Evolutionary conservation across 1,284 basidiomycete species (phyloP).

Genomic region (Tylopilus orsonianus): DNA sequence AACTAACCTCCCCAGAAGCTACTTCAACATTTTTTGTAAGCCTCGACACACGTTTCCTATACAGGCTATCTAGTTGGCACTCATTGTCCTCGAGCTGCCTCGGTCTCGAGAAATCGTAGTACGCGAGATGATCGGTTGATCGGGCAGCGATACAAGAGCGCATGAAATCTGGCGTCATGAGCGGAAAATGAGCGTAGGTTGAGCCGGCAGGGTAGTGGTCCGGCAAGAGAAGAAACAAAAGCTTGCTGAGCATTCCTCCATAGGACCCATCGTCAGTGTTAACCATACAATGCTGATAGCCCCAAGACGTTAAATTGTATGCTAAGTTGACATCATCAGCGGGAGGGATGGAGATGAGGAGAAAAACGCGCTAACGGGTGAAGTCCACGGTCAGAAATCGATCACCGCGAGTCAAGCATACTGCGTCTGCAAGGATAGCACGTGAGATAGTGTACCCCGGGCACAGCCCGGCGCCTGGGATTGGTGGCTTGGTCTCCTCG

Average conservation of each 20-base stretch:
- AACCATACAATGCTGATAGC: slow-evolving; percentile 67
- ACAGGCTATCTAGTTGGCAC: slow-evolving; percentile 6
- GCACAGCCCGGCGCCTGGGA: slow-evolving; percentile 78
- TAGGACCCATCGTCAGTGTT: slow-evolving; percentile 66
- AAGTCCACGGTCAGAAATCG: slow-evolving; percentile 79
- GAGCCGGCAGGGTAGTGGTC: slow-evolving; percentile 61
- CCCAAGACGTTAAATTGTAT: slow-evolving; percentile 74
- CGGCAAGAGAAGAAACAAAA: slow-evolving; percentile 72
- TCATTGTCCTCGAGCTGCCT: neutral
- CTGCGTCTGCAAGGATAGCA: slow-evolving; percentile 82
- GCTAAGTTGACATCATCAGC: slow-evolving; percentile 45
- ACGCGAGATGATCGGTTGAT: slow-evolving; percentile 9
- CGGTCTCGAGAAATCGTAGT: slow-evolving; percentile 28
- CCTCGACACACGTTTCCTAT: slow-evolving; percentile 20
- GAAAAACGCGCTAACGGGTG: slow-evolving; percentile 48
- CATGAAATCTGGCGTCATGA: slow-evolving; percentile 50
- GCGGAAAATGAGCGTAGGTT: slow-evolving; percentile 65
- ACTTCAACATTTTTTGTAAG: slow-evolving; percentile 17
- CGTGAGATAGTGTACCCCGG: slow-evolving; percentile 88
- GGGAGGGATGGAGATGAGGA: neutral
- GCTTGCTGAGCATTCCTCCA: slow-evolving; percentile 69
- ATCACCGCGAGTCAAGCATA: slow-evolving; percentile 70
- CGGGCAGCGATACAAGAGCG: slow-evolving; percentile 13
- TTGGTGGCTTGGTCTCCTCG: slow-evolving; percentile 69
- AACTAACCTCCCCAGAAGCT: slow-evolving; percentile 20